Base-by-base conservation (phyloP, 108 stramenopile genomes). In the Fragilariopsis cylindrus region DNA sequence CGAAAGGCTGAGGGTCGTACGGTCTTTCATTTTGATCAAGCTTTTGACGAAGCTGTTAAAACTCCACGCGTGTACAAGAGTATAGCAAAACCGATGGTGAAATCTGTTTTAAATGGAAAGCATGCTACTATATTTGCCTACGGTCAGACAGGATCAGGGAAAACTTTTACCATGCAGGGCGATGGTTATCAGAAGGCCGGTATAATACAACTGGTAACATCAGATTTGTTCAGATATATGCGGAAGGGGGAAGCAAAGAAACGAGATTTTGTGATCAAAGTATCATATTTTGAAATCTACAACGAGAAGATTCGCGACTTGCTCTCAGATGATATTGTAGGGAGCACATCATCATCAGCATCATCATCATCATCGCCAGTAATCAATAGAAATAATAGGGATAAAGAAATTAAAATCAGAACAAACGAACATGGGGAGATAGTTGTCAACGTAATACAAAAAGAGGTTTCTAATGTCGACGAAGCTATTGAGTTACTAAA, bases 291-390 rank as follows among this genome's bases (percentile, higher is more conserved):
- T 65, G 98, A 99, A 82, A 92, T 99, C 7, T 99, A 99, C 84
- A 98, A 99, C 75, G 98, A 99, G 76, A 76, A 93, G 49, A 81
- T 99, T n/a, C 82, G 91, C n/a, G 98, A 99, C 82, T 81, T 99
- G 70, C 88, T 99, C 18, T 73, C 82, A 46, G 83, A 77, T 52
- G 80, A 87, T 12, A 43, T 13, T 42, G 6, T 48, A 4, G 58
- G 53, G 15, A 57, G 65, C 41, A 79, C 9, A 30, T 19, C 67
- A 5, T 73, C 72, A n/a, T 50, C 58, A 4, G 67, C 58, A 3
- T 49, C 71, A 2, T 48, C 47, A 5, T 41, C 15, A 9, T 45
- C 48, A 7, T 55, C 4, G 15, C 11, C 69, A 16, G 44, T 13
- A 45, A 40, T 52, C 48, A 18, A 52, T 56, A 65, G n/a, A 46